phyloP scores from a whole-genome alignment of 2,329 filamentous ascomycete species.

The Rosellinia necatrix region DNA sequence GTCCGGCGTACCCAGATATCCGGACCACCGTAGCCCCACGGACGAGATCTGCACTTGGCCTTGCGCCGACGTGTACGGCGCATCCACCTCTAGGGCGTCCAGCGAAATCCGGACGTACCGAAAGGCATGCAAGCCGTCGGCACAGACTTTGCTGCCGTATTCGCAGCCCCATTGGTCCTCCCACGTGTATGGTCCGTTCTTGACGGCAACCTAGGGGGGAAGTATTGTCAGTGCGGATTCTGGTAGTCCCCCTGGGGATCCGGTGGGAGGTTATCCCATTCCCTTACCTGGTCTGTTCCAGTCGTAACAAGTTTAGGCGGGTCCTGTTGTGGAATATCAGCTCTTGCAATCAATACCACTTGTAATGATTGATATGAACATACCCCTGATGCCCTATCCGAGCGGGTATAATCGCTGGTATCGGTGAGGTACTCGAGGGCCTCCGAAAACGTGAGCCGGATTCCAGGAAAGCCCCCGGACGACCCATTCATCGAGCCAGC shows the following conservation, averaged over 20 bases:
- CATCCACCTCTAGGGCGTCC: constrained; percentile 49
- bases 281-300: constrained; percentile 53
- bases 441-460: constrained; percentile 56
- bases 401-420: constrained; percentile 54
- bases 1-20: constrained; percentile 52
- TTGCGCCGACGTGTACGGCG: constrained; percentile 48
- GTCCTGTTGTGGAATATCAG: constrained; percentile 22
- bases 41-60: constrained; percentile 51
- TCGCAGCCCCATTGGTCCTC: constrained; percentile 50
- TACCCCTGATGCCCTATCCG: constrained; percentile 45
- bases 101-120: constrained; percentile 56
- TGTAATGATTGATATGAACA: constrained; percentile 21
- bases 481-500: constrained; percentile 40
- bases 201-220: constrained; percentile 49
- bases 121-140: constrained; percentile 58
- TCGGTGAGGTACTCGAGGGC: constrained; percentile 50
- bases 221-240: neutral
- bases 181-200: constrained; percentile 49
- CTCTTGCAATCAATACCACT: neutral
- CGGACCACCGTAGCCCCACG: constrained; percentile 49
- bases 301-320: constrained; percentile 45
- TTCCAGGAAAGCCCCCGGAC: constrained; percentile 42
- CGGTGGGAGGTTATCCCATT: too few species aligned
- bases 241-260: neutral
- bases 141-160: constrained; percentile 49